phyloP scores from a whole-genome alignment of 345 rosid genomes.

The Gossypium sturtianum region DNA sequence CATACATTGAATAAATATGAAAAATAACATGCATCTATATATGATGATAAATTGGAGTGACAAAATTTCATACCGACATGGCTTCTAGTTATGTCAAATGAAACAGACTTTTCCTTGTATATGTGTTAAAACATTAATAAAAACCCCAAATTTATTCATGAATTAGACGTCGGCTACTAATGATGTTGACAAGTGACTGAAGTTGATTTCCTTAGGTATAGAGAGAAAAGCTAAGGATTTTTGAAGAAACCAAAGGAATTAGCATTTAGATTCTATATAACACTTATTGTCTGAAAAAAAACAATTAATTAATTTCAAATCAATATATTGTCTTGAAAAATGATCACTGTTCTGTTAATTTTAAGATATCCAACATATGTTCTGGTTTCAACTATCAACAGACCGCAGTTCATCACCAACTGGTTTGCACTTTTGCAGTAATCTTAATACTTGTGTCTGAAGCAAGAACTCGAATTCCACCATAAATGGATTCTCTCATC shows the following conservation, averaged over 20 bases:
- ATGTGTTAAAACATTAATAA: too few relatives aligned
- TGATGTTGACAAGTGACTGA: not conserved
- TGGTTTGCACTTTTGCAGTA: conserved; percentile 7
- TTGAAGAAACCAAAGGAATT: not conserved
- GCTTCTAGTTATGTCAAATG: not conserved
- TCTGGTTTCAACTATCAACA: not conserved
- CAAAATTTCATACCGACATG: conserved; percentile 7
- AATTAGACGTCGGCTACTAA: too few relatives aligned
- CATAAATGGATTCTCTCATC: conserved; percentile 8
- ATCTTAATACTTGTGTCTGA: not conserved
- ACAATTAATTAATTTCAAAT: not conserved
- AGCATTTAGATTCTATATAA: not conserved
- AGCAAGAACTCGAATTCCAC: not conserved
- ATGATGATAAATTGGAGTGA: not conserved
- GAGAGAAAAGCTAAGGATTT: not conserved
- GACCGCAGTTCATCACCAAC: conserved; percentile 2
- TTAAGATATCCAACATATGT: not conserved
- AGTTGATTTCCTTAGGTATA: not conserved
- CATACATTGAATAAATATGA: conserved; percentile 3
- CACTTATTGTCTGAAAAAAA: not conserved
- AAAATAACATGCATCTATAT: not conserved
- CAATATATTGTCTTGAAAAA: not conserved
- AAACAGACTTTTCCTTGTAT: not conserved
- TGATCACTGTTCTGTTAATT: not conserved
- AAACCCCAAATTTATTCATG: too few relatives aligned